A percentile compares a stretch with the other conserved stretches of the same genome.
These are phyloP conservation scores for Talaromyces atroroseus DNA, from an alignment of 2,329 filamentous ascomycete genomes.

Conservation along the genomic window DNA sequence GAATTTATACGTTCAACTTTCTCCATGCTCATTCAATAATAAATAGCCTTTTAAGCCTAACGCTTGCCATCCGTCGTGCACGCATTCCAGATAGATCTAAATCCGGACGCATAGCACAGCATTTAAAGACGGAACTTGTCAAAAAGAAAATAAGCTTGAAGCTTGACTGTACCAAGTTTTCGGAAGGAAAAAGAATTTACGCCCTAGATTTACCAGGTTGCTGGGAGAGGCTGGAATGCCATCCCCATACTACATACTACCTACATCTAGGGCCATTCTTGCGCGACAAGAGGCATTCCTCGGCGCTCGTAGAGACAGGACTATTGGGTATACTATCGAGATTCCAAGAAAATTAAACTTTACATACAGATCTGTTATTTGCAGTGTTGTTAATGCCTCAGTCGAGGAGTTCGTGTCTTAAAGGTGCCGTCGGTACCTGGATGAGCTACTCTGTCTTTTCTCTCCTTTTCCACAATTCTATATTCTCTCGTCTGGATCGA, in stretches of 20 bases:
- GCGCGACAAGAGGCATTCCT: background rate
- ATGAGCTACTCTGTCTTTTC: background rate
- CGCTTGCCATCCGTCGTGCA: background rate
- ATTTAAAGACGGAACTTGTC: no score
- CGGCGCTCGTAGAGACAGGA: background rate
- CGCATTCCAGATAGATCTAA: background rate
- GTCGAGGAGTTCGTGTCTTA: background rate
- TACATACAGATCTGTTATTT: background rate
- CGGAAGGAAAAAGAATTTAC: background rate
- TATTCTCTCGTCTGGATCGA: background rate
- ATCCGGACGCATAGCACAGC: no score
- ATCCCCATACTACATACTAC: background rate
- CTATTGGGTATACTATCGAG: background rate
- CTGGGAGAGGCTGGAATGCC: background rate
- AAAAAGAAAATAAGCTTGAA: no score
- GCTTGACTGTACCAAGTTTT: background rate
- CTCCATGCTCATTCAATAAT: no score
- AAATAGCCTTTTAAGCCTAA: no score
- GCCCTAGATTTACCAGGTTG: no score
- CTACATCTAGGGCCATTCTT: background rate
- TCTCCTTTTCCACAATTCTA: background rate
- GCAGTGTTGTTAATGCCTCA: background rate
- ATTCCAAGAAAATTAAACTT: background rate
- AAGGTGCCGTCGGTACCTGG: background rate
- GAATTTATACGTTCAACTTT: no score